Percentiles rank a stretch among this genome's conserved stretches.
Conservation (phyloP, 2,329 filamentous ascomycete genomes). For the Hymenoscyphus occultus region DNA sequence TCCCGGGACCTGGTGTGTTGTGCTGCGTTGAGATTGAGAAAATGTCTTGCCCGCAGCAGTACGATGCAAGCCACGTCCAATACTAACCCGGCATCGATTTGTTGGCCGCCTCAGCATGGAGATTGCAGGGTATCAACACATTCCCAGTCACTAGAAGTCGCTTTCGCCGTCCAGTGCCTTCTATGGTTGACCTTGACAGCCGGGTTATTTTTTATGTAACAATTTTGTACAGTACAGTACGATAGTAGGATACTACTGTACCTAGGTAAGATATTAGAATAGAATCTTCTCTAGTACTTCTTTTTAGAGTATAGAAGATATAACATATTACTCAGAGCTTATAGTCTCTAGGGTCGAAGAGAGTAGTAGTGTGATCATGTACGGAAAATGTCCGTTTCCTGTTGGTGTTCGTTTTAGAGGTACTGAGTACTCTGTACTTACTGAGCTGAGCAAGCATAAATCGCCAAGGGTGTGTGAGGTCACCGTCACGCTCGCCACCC, state of each 20-base stretch:
- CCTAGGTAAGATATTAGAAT: too few relatives aligned
- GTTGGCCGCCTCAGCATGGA: background rate
- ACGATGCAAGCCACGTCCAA: constrained; percentile 4
- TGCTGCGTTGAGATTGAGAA: constrained; percentile 10
- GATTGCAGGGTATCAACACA: constrained; percentile 15
- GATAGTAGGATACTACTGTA: too few relatives aligned
- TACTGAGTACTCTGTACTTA: background rate
- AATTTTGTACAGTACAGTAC: constrained; percentile 1
- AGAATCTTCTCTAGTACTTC: too few relatives aligned
- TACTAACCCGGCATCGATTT: constrained; percentile 9
- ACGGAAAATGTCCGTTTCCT: background rate
- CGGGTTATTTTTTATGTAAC: background rate
- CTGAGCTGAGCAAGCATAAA: background rate
- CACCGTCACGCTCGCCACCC: background rate
- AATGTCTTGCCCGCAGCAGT: constrained; percentile 17
- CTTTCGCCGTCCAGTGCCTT: constrained; percentile 14
- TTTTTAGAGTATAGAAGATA: too few relatives aligned
- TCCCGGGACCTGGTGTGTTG: constrained; percentile 10
- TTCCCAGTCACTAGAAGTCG: constrained; percentile 21
- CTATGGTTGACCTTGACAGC: constrained; percentile 19
- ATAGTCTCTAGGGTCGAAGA: background rate
- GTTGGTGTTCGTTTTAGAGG: background rate
- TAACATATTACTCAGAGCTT: too few relatives aligned
- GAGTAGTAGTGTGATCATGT: constrained; percentile 5
- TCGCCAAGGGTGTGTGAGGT: background rate